Conservation (phyloP, 2,329 filamentous ascomycete genomes). For the Apiospora marii region DNA sequence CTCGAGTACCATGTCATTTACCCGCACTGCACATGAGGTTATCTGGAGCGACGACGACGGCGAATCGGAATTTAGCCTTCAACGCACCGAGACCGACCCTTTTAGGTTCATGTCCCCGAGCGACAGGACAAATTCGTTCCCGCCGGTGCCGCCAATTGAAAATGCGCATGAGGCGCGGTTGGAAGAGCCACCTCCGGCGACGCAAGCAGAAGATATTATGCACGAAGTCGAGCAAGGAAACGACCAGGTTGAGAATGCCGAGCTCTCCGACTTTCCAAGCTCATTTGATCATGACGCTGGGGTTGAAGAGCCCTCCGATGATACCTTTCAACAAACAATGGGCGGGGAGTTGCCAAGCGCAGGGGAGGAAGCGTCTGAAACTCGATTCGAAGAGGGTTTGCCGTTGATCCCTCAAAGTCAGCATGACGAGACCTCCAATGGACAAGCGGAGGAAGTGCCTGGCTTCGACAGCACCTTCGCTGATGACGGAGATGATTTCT, state of each 20-base stretch:
- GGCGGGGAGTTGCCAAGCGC: constrained; percentile 53
- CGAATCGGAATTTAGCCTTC: constrained; percentile 64
- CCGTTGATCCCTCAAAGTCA: constrained; percentile 61
- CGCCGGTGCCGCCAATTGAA: constrained; percentile 58
- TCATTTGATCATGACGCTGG: constrained; percentile 40
- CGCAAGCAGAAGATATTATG: constrained; percentile 62
- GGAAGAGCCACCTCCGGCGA: constrained; percentile 54
- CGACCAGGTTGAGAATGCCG: constrained; percentile 50
- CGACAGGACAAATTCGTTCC: constrained; percentile 70
- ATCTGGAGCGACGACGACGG: constrained; percentile 63
- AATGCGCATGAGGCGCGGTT: constrained; percentile 37
- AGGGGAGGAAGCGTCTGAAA: constrained; percentile 55
- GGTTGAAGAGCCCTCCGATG: constrained; percentile 32
- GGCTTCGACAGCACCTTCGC: constrained; percentile 48
- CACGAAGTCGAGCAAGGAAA: constrained; percentile 59
- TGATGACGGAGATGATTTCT: constrained; percentile 68
- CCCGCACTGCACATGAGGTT: constrained; percentile 67
- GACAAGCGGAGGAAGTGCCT: constrained; percentile 31
- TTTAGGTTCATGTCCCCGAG: constrained; percentile 66
- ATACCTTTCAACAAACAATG: constrained; percentile 46
- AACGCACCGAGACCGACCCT: constrained; percentile 61
- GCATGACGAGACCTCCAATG: not conserved
- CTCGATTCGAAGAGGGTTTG: constrained; percentile 74
- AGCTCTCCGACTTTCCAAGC: constrained; percentile 46
- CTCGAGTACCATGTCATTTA: constrained; percentile 68